Conservation (phyloP, 345 rosid species). For the Eucalyptus erythrocorys region DNA sequence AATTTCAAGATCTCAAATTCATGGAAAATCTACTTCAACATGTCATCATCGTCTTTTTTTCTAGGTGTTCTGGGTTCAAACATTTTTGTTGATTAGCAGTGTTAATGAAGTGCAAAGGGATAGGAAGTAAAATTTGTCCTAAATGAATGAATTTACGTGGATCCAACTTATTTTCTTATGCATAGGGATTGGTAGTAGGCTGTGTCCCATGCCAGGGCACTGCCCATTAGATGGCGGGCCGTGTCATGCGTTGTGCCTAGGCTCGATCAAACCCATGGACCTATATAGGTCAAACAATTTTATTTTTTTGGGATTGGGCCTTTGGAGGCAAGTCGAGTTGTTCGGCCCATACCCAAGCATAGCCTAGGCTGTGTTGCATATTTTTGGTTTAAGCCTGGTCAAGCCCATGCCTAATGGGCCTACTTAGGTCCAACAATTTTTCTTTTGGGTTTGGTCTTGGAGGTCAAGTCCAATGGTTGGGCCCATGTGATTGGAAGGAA, state of each 20-base stretch:
- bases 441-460: no score
- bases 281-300: no score
- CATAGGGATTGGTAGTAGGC: neutral
- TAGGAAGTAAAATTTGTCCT: no score
- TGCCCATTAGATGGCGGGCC: neutral
- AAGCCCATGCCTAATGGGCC: no score
- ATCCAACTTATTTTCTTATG: neutral
- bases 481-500: no score
- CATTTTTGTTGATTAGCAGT: neutral
- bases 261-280: neutral
- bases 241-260: neutral
- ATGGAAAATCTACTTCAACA: neutral
- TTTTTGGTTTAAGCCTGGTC: no score
- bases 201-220: neutral
- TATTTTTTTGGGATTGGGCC: no score
- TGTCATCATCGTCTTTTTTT: neutral
- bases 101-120: neutral
- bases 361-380: no score
- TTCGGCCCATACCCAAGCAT: no score
- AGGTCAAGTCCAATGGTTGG: no score
- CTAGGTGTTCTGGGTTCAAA: fast-evolving
- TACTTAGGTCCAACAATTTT: no score
- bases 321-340: no score
- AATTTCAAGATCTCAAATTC: neutral
- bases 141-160: neutral